Percentiles rank a stretch among this genome's conserved stretches.
These are phyloP conservation scores for Jasminum sambac DNA, from an alignment of 257 asterid genomes.

Conservation along the genomic window DNA sequence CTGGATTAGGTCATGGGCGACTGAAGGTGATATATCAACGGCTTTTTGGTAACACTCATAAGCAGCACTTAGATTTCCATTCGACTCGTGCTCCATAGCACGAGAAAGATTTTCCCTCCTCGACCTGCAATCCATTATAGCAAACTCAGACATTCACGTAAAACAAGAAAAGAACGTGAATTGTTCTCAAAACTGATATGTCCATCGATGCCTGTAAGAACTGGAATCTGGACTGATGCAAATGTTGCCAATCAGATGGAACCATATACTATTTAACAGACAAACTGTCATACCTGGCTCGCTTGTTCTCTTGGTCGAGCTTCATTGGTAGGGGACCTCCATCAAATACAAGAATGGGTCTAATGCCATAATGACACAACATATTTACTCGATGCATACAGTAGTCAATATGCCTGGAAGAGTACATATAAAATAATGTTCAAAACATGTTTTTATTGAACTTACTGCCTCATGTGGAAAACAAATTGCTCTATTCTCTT, in stretches of 20 bases:
- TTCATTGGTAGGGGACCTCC: slow-evolving; percentile 96
- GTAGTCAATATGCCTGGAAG: slow-evolving; percentile 81
- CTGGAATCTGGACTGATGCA: neutral
- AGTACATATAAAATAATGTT: slow-evolving; percentile 9
- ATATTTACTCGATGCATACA: slow-evolving; percentile 96
- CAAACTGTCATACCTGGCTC: slow-evolving; percentile 61
- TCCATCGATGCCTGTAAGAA: slow-evolving; percentile 8
- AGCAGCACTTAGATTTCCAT: slow-evolving; percentile 85
- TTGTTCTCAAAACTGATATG: neutral
- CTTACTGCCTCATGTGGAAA: slow-evolving; percentile 8
- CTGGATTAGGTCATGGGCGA: slow-evolving; percentile 93
- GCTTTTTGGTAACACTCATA: slow-evolving; percentile 96
- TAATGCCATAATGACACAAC: slow-evolving; percentile 80
- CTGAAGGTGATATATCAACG: slow-evolving; percentile 91
- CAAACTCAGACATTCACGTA: neutral
- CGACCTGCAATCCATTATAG: slow-evolving; percentile 45
- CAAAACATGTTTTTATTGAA: slow-evolving; percentile 4
- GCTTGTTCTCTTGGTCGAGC: slow-evolving; percentile 82
- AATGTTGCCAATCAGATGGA: slow-evolving; percentile 14
- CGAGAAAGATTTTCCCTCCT: slow-evolving; percentile 88
- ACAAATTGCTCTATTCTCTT: neutral
- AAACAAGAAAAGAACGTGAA: neutral
- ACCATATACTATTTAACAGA: slow-evolving; percentile 13
- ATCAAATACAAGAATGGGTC: slow-evolving; percentile 90
- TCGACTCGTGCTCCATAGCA: slow-evolving; percentile 88